Base-by-base conservation (phyloP, 176 grass and related monocot genomes). In the Juncus inflexus region DNA sequence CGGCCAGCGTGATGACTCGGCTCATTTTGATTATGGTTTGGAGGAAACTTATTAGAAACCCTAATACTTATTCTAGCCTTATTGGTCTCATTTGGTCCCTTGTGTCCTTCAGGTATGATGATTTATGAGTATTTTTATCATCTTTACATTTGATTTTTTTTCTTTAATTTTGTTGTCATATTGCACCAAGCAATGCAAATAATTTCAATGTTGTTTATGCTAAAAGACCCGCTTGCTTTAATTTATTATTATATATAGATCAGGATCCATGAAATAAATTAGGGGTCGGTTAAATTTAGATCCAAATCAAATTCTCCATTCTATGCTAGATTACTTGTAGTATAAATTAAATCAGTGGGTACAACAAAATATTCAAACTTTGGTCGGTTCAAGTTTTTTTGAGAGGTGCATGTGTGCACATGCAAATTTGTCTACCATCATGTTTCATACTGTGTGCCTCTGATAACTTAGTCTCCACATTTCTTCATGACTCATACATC, bases 1-100 rank as follows among this genome's bases (percentile, higher is more conserved):
- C 94, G 43, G 63, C 94, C 15, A 92, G 94, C 74, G 94, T 99
- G 36, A 99, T 99, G 85, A 99, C 94, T 4, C 81, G 94, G 61
- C 94, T 99, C 54, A 99, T 99, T 69, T 74, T 99, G 61, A 99
- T 99, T 83, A 99, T 99, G 94, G 94, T 99, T 54, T 99, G 94
- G 94, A 79, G 94, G 65, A 99, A 99, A 83, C 94, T 99, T 61
- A 99, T 99, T 75, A 74, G 94, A 13, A 99, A 99, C 78, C 94
- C 94, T 59, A 99, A 99, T 78, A 99, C 94, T 56, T 99, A 99
- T 80, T 99, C 94, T 52, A 99, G 94, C 69, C 94, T 99, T 67
- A 35, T 92, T 50, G 88, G 94, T 66, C 80, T 99, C 67, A 61
- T 90, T 65, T 92, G 94, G 94, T 89, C 94, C 4, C 88, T 99